Conservation (phyloP, 305 asterid genomes). For the Fraxinus albicans region DNA sequence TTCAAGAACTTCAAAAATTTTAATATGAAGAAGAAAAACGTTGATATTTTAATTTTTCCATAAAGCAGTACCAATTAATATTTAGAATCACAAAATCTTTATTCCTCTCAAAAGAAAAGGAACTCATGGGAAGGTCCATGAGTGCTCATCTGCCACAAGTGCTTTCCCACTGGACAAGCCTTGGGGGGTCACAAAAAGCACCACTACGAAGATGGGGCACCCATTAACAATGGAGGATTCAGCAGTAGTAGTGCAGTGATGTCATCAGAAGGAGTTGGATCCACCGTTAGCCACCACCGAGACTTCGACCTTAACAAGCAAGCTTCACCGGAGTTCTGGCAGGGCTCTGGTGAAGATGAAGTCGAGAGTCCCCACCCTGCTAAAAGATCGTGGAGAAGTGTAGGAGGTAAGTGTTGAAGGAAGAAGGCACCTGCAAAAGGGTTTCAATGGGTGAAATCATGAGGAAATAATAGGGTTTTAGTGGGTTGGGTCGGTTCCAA, state of each 20-base stretch:
- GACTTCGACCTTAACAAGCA: conserved; percentile 68
- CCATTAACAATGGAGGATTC: conserved; percentile 15
- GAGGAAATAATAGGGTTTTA: no score
- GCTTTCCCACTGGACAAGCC: conserved; percentile 78
- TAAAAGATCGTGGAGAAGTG: conserved; percentile 36
- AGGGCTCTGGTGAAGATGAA: conserved; percentile 44
- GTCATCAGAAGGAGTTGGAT: conserved; percentile 51
- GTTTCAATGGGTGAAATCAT: no score
- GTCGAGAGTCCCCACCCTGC: conserved; percentile 72
- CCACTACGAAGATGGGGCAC: conserved; percentile 67
- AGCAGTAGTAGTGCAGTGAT: conserved; percentile 28
- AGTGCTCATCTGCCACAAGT: conserved; percentile 69
- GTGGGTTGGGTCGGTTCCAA: no score
- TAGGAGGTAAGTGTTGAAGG: no score
- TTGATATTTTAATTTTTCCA: no score
- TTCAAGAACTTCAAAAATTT: not conserved
- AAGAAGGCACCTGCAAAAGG: no score
- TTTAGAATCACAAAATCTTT: no score
- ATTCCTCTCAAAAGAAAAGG: no score
- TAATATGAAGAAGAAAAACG: not conserved
- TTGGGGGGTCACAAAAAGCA: conserved; percentile 87
- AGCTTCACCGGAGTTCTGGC: conserved; percentile 40
- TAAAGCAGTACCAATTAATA: no score
- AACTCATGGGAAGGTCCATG: conserved; percentile 44
- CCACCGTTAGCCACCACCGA: conserved; percentile 38